Evolutionary conservation across 2,329 filamentous ascomycete species (phyloP), one percentile per base, ranked within the genome.

Genomic region (Fusarium globosum): DNA sequence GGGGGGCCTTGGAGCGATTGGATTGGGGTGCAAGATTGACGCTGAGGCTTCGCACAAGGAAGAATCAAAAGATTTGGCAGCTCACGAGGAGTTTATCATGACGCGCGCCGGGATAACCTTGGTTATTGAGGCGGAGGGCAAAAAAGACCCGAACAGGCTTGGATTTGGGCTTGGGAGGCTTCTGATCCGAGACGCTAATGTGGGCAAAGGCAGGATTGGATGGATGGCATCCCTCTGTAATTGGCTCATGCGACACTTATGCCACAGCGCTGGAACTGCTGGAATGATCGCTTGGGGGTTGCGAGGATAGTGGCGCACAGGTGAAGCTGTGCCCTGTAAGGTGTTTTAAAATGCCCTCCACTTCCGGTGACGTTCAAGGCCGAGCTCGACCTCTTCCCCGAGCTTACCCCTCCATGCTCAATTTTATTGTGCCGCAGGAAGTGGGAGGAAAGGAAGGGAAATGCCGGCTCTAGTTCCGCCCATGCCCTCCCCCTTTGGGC

Each of bases 21-120:
- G 46, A 73, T 69, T 68, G 65, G 51, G 45, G 51, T 48, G 46
- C 42, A 48, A 66, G 56, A 57, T 53, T 69, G 68, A 60, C 53
- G 70, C 61, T 59, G 64, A 56, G 43, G 42, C 49, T 73, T 74
- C 49, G 48, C 61, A 60, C 30, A 46, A 61, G 63, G 68, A 61
- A 69, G 43, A 30, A 66, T 75, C 53, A 71, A 78, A 68, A 74
- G 69, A 76, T 72, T 74, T 76, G 75, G 65, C 45, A 53, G 67
- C 59, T 74, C 70, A 72, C 72, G 69, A 76, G 69, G 75, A 77
- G 70, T 75, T 76, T 72, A 68, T 74, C 73, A 78, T 78, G 76
- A 78, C 76, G 76, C 72, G 73, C 76, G 67, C 76, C 61, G 74
- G 76, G 74, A 74, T 75, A 75, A 75, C 75, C 73, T 76, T 76